Percentiles rank a stretch among this genome's conserved stretches.
Conservation (phyloP, 805 yeast genomes). For the Zygotorulaspora florentina region DNA sequence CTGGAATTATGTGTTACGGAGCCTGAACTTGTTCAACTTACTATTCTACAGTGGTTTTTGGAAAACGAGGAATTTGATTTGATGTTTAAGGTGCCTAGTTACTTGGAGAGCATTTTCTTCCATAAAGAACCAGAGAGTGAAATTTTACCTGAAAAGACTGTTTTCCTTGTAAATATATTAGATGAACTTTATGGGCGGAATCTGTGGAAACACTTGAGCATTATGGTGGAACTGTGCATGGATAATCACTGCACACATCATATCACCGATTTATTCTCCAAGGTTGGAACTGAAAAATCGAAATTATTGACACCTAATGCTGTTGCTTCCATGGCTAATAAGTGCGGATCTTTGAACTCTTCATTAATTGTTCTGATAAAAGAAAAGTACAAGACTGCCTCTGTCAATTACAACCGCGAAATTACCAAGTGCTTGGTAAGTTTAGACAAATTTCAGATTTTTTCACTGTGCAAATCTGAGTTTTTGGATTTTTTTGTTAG, state of each 20-base stretch:
- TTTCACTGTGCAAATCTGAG: slow-evolving; percentile 10
- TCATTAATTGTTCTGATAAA: slow-evolving; percentile 7
- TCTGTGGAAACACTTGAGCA: slow-evolving; percentile 10
- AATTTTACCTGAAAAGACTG: not conserved
- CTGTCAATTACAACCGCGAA: not conserved
- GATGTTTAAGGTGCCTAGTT: slow-evolving; percentile 1
- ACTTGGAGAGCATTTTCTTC: not conserved
- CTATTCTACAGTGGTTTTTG: slow-evolving; percentile 7
- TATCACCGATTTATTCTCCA: slow-evolving; percentile 2
- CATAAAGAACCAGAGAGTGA: not conserved
- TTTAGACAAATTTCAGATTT: slow-evolving; percentile 8
- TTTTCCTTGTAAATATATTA: not conserved
- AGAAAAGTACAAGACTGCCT: slow-evolving; percentile 1
- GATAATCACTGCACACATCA: not conserved
- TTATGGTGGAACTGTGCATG: slow-evolving; percentile 8
- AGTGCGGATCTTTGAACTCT: slow-evolving; percentile 12
- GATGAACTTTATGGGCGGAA: not conserved
- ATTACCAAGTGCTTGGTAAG: slow-evolving; percentile 8
- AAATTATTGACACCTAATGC: slow-evolving; percentile 6
- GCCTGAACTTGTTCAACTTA: slow-evolving; percentile 6
- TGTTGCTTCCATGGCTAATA: slow-evolving; percentile 10
- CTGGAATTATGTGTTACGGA: slow-evolving; percentile 2
- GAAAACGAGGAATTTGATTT: slow-evolving; percentile 4
- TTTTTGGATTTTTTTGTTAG: slow-evolving; percentile 12
- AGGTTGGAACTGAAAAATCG: not conserved